Evolutionary conservation across 257 asterid species (phyloP).

Genomic region (Lycium barbarum): DNA sequence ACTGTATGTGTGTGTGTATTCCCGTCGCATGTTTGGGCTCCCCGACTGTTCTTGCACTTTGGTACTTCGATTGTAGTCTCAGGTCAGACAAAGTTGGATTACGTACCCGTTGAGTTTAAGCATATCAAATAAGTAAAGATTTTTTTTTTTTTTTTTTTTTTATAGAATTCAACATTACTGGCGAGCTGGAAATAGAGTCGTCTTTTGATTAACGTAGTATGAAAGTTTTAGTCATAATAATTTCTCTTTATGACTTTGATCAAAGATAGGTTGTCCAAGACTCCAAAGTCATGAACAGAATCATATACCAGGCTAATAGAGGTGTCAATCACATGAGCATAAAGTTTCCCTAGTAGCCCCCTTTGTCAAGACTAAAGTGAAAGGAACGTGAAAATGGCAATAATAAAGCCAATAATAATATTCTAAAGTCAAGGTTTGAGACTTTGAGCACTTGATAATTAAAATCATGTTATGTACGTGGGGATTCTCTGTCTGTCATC

Average conservation of each 20-base stretch:
- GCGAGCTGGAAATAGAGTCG: too few relatives aligned
- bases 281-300: not conserved
- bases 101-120: too few relatives aligned
- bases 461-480: not conserved
- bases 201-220: not conserved
- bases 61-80: too few relatives aligned
- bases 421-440: not conserved
- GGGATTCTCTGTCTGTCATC: not conserved
- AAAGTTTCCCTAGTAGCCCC: not conserved
- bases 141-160: too few relatives aligned
- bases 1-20: not conserved
- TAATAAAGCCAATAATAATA: slow-evolving; percentile 20
- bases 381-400: not conserved
- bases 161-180: too few relatives aligned
- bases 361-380: not conserved
- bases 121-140: too few relatives aligned
- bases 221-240: not conserved
- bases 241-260: not conserved
- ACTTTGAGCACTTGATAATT: not conserved
- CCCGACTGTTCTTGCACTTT: not conserved
- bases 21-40: not conserved
- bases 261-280: slow-evolving; percentile 21
- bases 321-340: slow-evolving; percentile 29
- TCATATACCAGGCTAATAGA: not conserved
- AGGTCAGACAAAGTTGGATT: too few relatives aligned